A percentile compares a stretch with the other conserved stretches of the same genome.
Evolutionary conservation across 23 red algal species (phyloP).

Genomic region (Gracilaria gracilis): DNA sequence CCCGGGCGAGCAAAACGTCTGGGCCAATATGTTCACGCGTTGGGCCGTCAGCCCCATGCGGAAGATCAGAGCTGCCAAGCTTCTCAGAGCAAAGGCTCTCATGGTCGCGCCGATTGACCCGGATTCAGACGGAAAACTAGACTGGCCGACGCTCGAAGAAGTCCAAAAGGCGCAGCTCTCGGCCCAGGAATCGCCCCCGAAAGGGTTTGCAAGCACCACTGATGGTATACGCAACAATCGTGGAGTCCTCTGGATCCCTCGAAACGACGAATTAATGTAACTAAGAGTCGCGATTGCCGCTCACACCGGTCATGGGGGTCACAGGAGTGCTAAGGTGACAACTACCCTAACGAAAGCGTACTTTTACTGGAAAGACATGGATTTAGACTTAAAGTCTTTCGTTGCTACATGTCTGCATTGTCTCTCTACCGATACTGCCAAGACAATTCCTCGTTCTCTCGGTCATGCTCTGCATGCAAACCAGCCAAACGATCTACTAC

Average conservation of each 20-base stretch:
- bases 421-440: background rate
- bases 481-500: background rate
- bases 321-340: background rate
- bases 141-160: background rate
- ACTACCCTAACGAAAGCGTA: background rate
- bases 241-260: background rate
- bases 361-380: conserved; percentile 11
- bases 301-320: background rate
- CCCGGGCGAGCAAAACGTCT: conserved; percentile 4
- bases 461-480: conserved; percentile 6
- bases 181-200: background rate
- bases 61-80: background rate
- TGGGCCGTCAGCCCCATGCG: background rate
- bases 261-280: background rate
- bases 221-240: background rate
- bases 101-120: background rate
- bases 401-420: conserved; percentile 31
- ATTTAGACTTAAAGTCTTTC: conserved; percentile 7
- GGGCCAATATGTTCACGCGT: conserved; percentile 30
- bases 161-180: background rate
- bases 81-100: background rate
- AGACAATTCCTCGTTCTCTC: conserved; percentile 1
- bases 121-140: background rate
- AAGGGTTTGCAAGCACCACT: background rate
- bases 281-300: background rate